Conservation (phyloP, 2,329 filamentous ascomycete genomes). For the Apiospora marii region DNA sequence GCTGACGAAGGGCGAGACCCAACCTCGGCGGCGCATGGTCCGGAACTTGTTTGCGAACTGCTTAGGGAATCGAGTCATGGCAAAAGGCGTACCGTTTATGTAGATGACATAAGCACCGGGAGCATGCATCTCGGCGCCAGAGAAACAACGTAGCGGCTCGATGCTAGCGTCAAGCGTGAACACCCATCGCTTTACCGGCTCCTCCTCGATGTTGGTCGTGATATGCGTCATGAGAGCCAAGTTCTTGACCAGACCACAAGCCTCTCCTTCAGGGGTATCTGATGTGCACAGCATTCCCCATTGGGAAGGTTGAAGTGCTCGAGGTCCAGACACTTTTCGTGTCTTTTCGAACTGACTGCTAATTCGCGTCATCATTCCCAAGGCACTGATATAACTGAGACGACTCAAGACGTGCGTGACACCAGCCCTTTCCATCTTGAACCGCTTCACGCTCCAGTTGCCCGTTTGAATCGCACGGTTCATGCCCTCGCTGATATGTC, state of each 20-base stretch:
- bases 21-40: slow-evolving; percentile 84
- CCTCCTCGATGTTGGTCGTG: slow-evolving; percentile 94
- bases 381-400: slow-evolving; percentile 92
- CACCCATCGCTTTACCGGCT: slow-evolving; percentile 84
- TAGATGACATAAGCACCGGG: slow-evolving; percentile 89
- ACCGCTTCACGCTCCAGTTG: slow-evolving; percentile 97
- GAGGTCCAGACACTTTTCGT: slow-evolving; percentile 91
- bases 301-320: slow-evolving; percentile 95
- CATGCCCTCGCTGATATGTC: slow-evolving; percentile 89
- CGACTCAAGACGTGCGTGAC: slow-evolving; percentile 96
- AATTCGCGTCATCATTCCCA: slow-evolving; percentile 99
- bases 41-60: slow-evolving; percentile 86
- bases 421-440: slow-evolving; percentile 97
- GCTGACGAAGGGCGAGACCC: slow-evolving; percentile 95
- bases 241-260: slow-evolving; percentile 97
- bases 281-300: slow-evolving; percentile 98
- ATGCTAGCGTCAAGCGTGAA: slow-evolving; percentile 88
- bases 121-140: slow-evolving; percentile 85
- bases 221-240: slow-evolving; percentile 99
- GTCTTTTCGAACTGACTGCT: slow-evolving; percentile 99
- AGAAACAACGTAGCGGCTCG: slow-evolving; percentile 73
- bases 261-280: slow-evolving; percentile 98
- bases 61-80: slow-evolving; percentile 85
- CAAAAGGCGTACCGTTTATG: slow-evolving; percentile 94
- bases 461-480: slow-evolving; percentile 96